Evolutionary conservation across 768 basidiomycete genomes (phyloP).

Genomic region (Stropharia rugosoannulata): DNA sequence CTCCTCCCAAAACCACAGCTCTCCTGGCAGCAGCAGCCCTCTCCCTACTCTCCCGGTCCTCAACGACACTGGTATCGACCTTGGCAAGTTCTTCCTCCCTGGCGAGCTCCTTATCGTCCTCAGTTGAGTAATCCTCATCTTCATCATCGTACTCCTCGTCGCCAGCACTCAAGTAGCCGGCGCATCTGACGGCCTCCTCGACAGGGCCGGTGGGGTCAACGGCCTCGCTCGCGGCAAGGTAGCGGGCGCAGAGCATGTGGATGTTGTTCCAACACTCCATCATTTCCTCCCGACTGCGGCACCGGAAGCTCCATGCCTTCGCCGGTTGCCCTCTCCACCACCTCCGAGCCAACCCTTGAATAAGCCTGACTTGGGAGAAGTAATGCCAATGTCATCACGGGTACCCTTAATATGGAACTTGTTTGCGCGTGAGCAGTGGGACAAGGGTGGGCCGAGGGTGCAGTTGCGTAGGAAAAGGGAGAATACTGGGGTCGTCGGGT

Average conservation of each 20-base stretch:
- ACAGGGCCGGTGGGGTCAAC: conserved; percentile 93
- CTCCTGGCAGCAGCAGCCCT: neutral
- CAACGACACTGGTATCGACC: conserved; percentile 13
- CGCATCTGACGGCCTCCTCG: conserved; percentile 86
- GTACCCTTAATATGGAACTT: conserved; percentile 97
- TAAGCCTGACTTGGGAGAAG: conserved; percentile 47
- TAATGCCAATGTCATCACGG: conserved; percentile 76
- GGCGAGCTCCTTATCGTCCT: too few species aligned
- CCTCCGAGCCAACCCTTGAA: conserved; percentile 35
- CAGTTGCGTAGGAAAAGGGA: conserved; percentile 92
- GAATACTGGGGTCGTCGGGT: conserved; percentile 66
- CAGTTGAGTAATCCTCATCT: conserved; percentile 24
- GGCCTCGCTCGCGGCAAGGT: conserved; percentile 90
- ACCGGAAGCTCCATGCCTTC: conserved; percentile 76
- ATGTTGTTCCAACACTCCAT: conserved; percentile 99
- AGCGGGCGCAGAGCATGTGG: conserved; percentile 88
- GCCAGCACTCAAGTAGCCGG: conserved; percentile 86
- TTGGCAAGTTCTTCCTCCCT: conserved; percentile 25
- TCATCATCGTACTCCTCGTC: conserved; percentile 35
- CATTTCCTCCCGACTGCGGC: conserved; percentile 92
- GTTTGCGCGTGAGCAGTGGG: conserved; percentile 64
- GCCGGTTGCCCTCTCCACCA: neutral
- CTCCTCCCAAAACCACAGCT: conserved; percentile 27
- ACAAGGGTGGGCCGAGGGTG: conserved; percentile 89
- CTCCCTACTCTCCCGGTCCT: neutral